Evolutionary conservation across 2,329 filamentous ascomycete species (phyloP).

Genomic region (Zasmidium angulare): DNA sequence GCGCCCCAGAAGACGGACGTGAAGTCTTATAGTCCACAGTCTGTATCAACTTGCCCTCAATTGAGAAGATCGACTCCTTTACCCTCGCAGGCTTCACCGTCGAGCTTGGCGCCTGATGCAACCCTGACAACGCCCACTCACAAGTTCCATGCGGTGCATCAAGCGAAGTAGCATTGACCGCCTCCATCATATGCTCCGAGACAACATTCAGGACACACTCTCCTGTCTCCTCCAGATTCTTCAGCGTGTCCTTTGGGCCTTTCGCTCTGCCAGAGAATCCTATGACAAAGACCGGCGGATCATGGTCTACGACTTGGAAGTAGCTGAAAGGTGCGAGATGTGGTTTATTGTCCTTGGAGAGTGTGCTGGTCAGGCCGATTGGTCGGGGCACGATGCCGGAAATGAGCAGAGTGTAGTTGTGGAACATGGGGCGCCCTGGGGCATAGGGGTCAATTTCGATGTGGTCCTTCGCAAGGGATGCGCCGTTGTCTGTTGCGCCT

Average conservation of each 20-base stretch:
- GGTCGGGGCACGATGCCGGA: constrained; percentile 79
- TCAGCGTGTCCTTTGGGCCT: neutral
- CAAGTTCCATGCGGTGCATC: neutral
- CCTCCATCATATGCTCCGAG: constrained; percentile 2
- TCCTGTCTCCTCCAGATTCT: constrained; percentile 3
- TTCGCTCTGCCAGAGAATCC: neutral
- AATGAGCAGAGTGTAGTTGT: constrained; percentile 93
- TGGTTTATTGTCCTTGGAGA: constrained; percentile 57
- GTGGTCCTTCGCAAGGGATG: constrained; percentile 58
- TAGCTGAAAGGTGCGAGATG: constrained; percentile 6
- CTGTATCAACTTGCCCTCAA: neutral
- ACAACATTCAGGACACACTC: constrained; percentile 2
- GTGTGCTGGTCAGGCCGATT: constrained; percentile 64
- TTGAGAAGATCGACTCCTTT: constrained; percentile 1
- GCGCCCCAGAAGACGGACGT: neutral
- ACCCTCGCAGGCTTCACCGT: constrained; percentile 2
- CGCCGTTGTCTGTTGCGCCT: constrained; percentile 61
- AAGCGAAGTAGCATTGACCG: neutral
- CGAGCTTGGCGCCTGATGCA: neutral
- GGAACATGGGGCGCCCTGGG: constrained; percentile 62
- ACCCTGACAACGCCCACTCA: neutral
- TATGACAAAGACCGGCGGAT: constrained; percentile 4
- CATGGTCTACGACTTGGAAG: constrained; percentile 5
- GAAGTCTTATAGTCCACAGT: neutral
- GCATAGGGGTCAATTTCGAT: constrained; percentile 79